Conservation (phyloP, 805 yeast genomes). For the Ogataea corticis region DNA sequence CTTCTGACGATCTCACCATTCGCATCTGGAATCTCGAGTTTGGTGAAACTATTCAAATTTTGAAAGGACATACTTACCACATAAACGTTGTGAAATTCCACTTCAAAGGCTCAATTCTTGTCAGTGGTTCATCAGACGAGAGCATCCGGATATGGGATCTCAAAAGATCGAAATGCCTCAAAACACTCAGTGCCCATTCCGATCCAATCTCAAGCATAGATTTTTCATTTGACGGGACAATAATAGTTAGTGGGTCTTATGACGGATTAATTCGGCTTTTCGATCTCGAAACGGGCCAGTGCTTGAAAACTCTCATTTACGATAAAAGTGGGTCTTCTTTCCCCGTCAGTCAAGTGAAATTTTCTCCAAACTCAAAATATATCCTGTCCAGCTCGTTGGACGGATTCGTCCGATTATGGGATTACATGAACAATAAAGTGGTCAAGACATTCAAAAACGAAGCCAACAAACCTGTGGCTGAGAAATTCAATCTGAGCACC, state of each 20-base stretch:
- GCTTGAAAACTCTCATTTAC: constrained; percentile 84
- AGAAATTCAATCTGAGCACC: constrained; percentile 53
- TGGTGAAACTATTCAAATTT: constrained; percentile 49
- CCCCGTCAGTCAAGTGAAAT: constrained; percentile 73
- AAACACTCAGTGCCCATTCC: constrained; percentile 87
- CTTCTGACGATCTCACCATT: constrained; percentile 81
- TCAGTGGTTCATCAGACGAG: constrained; percentile 88
- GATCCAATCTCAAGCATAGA: constrained; percentile 83
- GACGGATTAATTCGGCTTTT: constrained; percentile 90
- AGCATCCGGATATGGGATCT: constrained; percentile 91
- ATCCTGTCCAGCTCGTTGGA: constrained; percentile 78
- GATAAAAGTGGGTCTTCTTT: constrained; percentile 71
- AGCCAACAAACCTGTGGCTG: constrained; percentile 39
- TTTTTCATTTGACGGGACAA: constrained; percentile 74
- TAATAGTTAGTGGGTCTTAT: constrained; percentile 81
- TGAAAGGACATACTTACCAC: constrained; percentile 83
- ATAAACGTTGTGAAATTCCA: constrained; percentile 73
- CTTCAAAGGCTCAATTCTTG: constrained; percentile 71
- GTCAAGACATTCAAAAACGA: constrained; percentile 57
- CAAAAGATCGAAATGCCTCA: constrained; percentile 62
- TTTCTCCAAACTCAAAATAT: constrained; percentile 80
- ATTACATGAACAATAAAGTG: constrained; percentile 76
- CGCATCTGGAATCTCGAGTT: constrained; percentile 65
- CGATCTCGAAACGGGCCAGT: constrained; percentile 87
- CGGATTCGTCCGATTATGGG: constrained; percentile 81